Evolutionary conservation across 1,284 basidiomycete genomes (phyloP).

Genomic region (Gomphus bonarii): DNA sequence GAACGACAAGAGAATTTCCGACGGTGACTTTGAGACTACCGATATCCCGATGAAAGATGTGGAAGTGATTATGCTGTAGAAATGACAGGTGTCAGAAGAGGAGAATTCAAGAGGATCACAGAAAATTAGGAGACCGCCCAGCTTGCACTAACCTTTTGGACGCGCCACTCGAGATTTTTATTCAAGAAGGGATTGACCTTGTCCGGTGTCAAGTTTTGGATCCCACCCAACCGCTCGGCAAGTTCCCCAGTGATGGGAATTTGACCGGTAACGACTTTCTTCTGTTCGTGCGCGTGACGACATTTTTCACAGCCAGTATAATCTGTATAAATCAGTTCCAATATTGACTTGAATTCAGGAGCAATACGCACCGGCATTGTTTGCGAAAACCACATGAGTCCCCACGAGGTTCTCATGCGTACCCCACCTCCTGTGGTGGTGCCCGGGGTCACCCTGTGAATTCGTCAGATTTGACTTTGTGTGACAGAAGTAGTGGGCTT

Average conservation of each 20-base stretch:
- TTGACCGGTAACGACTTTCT: constrained; percentile 2
- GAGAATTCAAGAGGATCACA: neutral
- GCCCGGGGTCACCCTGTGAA: constrained; percentile 2
- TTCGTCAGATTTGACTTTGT: neutral
- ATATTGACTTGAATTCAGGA: neutral
- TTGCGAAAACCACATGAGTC: constrained; percentile 7
- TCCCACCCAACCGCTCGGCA: constrained; percentile 3
- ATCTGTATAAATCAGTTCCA: neutral
- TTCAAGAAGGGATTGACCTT: constrained; percentile 3
- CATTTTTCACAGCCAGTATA: constrained; percentile 9
- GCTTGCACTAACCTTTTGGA: constrained; percentile 1
- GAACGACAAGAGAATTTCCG: neutral
- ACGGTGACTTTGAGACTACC: neutral
- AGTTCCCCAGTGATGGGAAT: constrained; percentile 8
- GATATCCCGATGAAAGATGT: neutral
- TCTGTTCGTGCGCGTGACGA: neutral
- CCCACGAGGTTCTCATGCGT: constrained; percentile 9
- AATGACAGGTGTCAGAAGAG: neutral
- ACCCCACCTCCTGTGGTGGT: constrained; percentile 1
- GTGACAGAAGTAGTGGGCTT: neutral
- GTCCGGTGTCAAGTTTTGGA: constrained; percentile 3
- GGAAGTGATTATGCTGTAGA: neutral
- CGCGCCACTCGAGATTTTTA: constrained; percentile 9
- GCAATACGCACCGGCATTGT: constrained; percentile 4
- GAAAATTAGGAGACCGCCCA: no score